phyloP scores from a whole-genome alignment of 1,284 basidiomycete genomes.

The Tylopilus orsonianus region DNA sequence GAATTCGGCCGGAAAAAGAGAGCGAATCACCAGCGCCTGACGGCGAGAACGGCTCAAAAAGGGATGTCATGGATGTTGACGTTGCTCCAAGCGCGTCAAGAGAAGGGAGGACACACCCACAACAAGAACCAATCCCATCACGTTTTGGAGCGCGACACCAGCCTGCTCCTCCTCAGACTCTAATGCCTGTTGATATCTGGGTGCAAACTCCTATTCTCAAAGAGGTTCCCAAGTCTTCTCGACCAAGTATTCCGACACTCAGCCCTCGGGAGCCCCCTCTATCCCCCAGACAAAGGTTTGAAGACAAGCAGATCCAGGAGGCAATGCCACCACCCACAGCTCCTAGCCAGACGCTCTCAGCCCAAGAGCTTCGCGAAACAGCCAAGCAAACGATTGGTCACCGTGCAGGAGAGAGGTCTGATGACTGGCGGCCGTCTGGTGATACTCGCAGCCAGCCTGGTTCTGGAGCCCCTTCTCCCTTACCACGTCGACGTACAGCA shows the following conservation, averaged over 20 bases:
- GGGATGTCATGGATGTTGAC: conserved; percentile 45
- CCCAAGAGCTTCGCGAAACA: conserved; percentile 77
- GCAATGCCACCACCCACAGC: conserved; percentile 74
- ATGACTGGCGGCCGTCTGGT: conserved; percentile 40
- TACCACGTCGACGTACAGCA: conserved; percentile 53
- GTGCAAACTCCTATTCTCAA: conserved; percentile 19
- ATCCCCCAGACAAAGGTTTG: conserved; percentile 39
- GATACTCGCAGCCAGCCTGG: conserved; percentile 46
- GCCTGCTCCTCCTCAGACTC: conserved; percentile 13
- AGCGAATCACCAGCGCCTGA: conserved; percentile 44
- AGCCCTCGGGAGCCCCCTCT: conserved; percentile 41
- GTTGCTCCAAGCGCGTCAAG: conserved; percentile 16
- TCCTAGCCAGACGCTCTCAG: conserved; percentile 77
- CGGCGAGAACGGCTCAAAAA: conserved; percentile 26
- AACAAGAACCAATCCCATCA: conserved; percentile 19
- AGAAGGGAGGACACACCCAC: conserved; percentile 23
- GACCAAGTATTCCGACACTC: conserved; percentile 19
- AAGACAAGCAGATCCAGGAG: conserved; percentile 31
- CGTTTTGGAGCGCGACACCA: conserved; percentile 28
- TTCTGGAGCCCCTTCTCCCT: conserved; percentile 53
- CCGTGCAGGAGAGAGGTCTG: conserved; percentile 34
- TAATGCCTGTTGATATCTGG: conserved; percentile 20
- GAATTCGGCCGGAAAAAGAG: conserved; percentile 57
- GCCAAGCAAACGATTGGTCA: conserved; percentile 61
- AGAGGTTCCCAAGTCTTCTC: conserved; percentile 20